Evolutionary conservation across 2,329 filamentous ascomycete species (phyloP).

Genomic region (Hypoxylon sp.): DNA sequence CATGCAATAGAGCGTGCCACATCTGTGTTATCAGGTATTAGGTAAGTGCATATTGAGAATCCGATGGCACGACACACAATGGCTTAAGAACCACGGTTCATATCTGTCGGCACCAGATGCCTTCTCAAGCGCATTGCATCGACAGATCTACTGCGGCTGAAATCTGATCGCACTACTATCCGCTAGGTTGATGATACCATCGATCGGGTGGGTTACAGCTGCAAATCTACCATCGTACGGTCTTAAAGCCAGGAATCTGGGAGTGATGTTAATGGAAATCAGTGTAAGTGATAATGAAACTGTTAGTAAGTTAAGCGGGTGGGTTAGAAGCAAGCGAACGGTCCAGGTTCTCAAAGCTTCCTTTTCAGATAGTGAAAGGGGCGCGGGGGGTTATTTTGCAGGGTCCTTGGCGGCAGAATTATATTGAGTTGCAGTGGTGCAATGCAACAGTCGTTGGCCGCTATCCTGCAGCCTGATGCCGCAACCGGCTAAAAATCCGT

Average conservation of each 20-base stretch:
- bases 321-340: conserved; percentile 12
- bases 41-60: conserved; percentile 10
- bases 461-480: conserved; percentile 34
- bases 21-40: conserved; percentile 19
- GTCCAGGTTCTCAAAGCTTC: conserved; percentile 13
- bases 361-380: conserved; percentile 17
- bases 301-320: conserved; percentile 8
- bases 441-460: conserved; percentile 38
- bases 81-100: not conserved
- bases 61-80: conserved; percentile 17
- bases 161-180: conserved; percentile 32
- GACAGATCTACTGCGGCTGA: conserved; percentile 38
- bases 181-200: conserved; percentile 33
- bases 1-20: conserved; percentile 12
- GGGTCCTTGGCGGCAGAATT: conserved; percentile 24
- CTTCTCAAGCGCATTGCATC: conserved; percentile 4
- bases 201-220: conserved; percentile 44
- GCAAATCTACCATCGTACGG: conserved; percentile 30
- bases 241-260: conserved; percentile 40
- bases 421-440: conserved; percentile 33
- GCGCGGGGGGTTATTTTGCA: conserved; percentile 27
- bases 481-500: conserved; percentile 39
- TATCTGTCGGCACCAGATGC: conserved; percentile 10
- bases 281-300: conserved; percentile 22
- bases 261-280: conserved; percentile 23